Evolutionary conservation across 2,329 filamentous ascomycete genomes (phyloP).

Genomic region (Westerdykella aurantiaca): DNA sequence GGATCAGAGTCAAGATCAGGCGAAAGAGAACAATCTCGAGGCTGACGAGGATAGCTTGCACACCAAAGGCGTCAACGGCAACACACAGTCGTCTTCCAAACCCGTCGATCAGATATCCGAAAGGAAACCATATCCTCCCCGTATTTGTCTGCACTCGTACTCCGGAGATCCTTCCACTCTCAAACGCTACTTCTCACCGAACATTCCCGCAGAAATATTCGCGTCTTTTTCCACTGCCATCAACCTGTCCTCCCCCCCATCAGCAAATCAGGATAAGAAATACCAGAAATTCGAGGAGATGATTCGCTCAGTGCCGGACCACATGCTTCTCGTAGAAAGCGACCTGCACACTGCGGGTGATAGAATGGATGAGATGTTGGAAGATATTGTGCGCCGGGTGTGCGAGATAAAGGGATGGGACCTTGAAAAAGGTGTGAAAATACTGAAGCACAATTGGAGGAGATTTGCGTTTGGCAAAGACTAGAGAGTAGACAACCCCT

Average conservation of each 20-base stretch:
- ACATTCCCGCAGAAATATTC: constrained; percentile 70
- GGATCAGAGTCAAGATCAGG: constrained; percentile 12
- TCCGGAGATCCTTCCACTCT: constrained; percentile 71
- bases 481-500: no score
- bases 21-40: constrained; percentile 1
- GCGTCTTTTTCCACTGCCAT: constrained; percentile 84
- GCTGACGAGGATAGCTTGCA: constrained; percentile 6
- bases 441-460: constrained; percentile 68
- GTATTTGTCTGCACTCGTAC: constrained; percentile 92
- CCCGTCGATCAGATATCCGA: constrained; percentile 12
- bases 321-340: constrained; percentile 79
- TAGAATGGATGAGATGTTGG: constrained; percentile 70
- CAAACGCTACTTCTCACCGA: constrained; percentile 68
- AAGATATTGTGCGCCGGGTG: constrained; percentile 68
- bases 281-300: constrained; percentile 58
- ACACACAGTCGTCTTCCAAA: constrained; percentile 2
- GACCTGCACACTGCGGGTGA: constrained; percentile 80
- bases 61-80: constrained; percentile 1
- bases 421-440: constrained; percentile 62
- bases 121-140: constrained; percentile 66
- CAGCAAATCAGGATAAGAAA: constrained; percentile 11
- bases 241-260: constrained; percentile 54
- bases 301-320: constrained; percentile 67
- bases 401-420: constrained; percentile 75
- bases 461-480: constrained; percentile 64